Percentiles rank a stretch among this genome's conserved stretches.
These are phyloP conservation scores for Mollisia scopiformis DNA, from an alignment of 2,329 filamentous ascomycete genomes.

Conservation along the genomic window DNA sequence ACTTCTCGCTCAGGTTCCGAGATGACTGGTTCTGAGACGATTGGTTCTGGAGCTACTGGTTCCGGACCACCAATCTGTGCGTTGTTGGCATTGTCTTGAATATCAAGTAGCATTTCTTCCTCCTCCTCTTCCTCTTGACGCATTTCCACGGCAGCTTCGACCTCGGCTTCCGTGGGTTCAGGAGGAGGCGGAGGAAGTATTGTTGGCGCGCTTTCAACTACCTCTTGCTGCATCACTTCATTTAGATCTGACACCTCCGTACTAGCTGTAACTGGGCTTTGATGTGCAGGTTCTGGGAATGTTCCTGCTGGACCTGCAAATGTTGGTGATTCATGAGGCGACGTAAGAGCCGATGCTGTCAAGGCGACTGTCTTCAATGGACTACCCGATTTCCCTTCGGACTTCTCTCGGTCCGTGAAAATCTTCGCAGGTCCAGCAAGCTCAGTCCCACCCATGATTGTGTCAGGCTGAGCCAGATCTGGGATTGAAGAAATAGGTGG, in stretches of 20 bases:
- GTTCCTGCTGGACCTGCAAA: background rate
- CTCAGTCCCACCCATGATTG: slow-evolving; percentile 21
- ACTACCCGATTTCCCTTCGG: slow-evolving; percentile 31
- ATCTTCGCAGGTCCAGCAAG: slow-evolving; percentile 11
- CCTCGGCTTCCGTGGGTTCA: slow-evolving; percentile 20
- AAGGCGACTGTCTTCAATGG: slow-evolving; percentile 34
- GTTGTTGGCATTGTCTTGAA: slow-evolving; percentile 24
- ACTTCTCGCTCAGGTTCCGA: background rate
- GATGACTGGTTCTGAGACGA: background rate
- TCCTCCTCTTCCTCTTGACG: slow-evolving; percentile 29
- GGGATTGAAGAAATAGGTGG: slow-evolving; percentile 18
- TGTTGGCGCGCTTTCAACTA: slow-evolving; percentile 13
- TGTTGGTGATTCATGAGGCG: slow-evolving; percentile 27
- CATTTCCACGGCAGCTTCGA: slow-evolving; percentile 12
- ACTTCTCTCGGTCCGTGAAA: slow-evolving; percentile 18
- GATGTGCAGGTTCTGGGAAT: slow-evolving; percentile 2
- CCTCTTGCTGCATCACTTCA: slow-evolving; percentile 25
- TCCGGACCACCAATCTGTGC: slow-evolving; percentile 9
- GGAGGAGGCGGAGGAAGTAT: slow-evolving; percentile 25
- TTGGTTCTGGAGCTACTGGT: background rate
- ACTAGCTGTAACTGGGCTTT: background rate
- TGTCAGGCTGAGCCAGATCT: slow-evolving; percentile 15
- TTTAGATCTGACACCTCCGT: slow-evolving; percentile 10
- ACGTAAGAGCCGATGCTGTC: slow-evolving; percentile 32
- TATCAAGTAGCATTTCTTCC: slow-evolving; percentile 34